These are phyloP conservation scores for Heritiera fomes DNA, from an alignment of 345 rosid species.

Conservation along the genomic window DNA sequence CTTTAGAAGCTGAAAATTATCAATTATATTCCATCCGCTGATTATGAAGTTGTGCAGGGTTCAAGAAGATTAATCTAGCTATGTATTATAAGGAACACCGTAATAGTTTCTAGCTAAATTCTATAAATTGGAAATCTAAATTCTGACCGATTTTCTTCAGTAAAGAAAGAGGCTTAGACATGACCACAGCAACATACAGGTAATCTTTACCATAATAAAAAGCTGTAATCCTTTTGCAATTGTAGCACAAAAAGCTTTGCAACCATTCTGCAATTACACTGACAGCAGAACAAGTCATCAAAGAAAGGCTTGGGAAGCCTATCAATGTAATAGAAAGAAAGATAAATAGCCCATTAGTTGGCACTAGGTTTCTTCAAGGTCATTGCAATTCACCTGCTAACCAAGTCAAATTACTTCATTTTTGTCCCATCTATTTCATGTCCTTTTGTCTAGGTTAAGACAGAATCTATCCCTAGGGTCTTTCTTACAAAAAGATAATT, in stretches of 20 bases:
- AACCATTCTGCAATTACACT: not conserved
- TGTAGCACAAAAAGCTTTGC: not conserved
- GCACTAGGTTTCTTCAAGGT: constrained; percentile 6
- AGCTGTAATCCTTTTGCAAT: not conserved
- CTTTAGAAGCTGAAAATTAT: constrained; percentile 1
- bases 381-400: not conserved
- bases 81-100: not conserved
- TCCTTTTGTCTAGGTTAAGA: not conserved
- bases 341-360: not conserved
- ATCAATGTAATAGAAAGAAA: not conserved
- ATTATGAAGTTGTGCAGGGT: not conserved
- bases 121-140: not conserved
- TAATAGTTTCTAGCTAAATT: not conserved
- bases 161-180: not conserved
- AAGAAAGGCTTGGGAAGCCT: not conserved
- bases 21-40: not conserved
- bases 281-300: not conserved
- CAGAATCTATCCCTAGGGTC: not conserved
- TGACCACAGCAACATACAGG: not conserved
- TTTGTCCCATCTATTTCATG: not conserved
- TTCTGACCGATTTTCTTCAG: not conserved
- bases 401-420: not conserved
- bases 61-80: not conserved
- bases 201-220: not conserved
- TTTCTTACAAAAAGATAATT: not conserved